Evolutionary conservation across 1,284 basidiomycete species (phyloP), one percentile per base, ranked within the genome.

Genomic region (Melampsora americana): DNA sequence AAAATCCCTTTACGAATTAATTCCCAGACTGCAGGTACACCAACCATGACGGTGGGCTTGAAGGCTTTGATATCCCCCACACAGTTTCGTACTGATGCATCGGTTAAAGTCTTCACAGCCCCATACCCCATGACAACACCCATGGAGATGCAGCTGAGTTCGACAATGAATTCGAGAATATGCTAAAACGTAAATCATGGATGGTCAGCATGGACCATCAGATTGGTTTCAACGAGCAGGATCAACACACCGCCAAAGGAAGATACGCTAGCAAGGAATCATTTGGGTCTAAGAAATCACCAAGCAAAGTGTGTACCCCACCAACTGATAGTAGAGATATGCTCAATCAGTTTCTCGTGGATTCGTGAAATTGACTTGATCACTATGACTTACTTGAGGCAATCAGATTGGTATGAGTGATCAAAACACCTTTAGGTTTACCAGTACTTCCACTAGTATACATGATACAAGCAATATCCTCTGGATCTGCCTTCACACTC

Each of bases 391-490:
- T 50, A 77, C 71, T 67, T 35, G 91, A 90, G 1, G 94, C 89
- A 69, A 95, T 85, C 78, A 98, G 88, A 84, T 98, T 97, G 64
- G 86, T 84, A 83, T 98, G 94, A 1, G 89, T 91, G 79, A 99
- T 89, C 74, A 92, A 87, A 77, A 96, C 95, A 80, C 95, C 95
- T 85, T 98, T 98, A 64, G 95, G 95, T 9, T 91, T 85, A 32
- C 95, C 95, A 0, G 93, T 95, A 75, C 89, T 90, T n/a, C 94
- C 93, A 78, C 88, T 90, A 28, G 95, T 98, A 86, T 98, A 98
- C 95, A 97, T 97, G 85, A 96, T 95, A 82, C 93, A 92, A 28
- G 90, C 91, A 5, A 90, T 84, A 61, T 83, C 82, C 20, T 80
- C 78, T 20, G 78, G 61, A 66, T 90, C 91, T 0, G 90, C 87